A percentile compares a stretch with the other conserved stretches of the same genome.
Evolutionary conservation across 1,284 basidiomycete species (phyloP).

Genomic region (Sanghuangporus baumii): DNA sequence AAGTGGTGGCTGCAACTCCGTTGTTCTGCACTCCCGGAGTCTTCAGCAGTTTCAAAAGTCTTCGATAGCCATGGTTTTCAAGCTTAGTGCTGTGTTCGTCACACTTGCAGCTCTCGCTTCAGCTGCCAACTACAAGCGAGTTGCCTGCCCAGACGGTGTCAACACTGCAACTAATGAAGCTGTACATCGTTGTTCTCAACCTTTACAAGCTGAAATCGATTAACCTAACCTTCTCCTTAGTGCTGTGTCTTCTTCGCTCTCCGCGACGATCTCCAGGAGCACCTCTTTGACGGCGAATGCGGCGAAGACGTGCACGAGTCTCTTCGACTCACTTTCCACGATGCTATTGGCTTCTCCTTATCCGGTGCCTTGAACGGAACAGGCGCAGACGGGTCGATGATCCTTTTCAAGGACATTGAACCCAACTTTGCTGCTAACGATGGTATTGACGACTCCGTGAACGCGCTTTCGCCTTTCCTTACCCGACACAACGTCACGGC

Average conservation of each 20-base stretch:
- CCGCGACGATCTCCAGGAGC: slow-evolving; percentile 20
- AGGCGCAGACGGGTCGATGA: slow-evolving; percentile 20
- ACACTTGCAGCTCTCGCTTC: slow-evolving; percentile 12
- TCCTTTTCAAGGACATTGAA: slow-evolving; percentile 16
- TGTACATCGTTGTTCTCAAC: background rate
- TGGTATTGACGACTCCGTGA: slow-evolving; percentile 26
- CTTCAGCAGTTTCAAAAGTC: background rate
- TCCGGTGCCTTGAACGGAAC: slow-evolving; percentile 14
- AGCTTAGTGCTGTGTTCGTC: slow-evolving; percentile 2
- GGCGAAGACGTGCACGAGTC: slow-evolving; percentile 22
- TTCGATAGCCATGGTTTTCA: slow-evolving; percentile 13
- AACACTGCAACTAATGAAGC: slow-evolving; percentile 17
- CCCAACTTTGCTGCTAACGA: slow-evolving; percentile 22
- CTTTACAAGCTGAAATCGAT: background rate
- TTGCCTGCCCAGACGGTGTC: slow-evolving; percentile 19
- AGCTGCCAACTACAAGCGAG: slow-evolving; percentile 14
- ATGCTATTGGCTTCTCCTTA: slow-evolving; percentile 23
- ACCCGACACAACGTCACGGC: slow-evolving; percentile 23
- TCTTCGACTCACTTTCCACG: slow-evolving; percentile 24
- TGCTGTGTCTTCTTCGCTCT: slow-evolving; percentile 23
- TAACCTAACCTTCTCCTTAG: background rate
- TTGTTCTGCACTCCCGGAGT: slow-evolving; percentile 5
- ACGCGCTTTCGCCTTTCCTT: slow-evolving; percentile 24
- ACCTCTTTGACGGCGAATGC: slow-evolving; percentile 19
- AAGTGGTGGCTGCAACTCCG: background rate